Evolutionary conservation across 2,329 filamentous ascomycete genomes (phyloP), one percentile per base, ranked within the genome.

Genomic region (Penicillium sp.): DNA sequence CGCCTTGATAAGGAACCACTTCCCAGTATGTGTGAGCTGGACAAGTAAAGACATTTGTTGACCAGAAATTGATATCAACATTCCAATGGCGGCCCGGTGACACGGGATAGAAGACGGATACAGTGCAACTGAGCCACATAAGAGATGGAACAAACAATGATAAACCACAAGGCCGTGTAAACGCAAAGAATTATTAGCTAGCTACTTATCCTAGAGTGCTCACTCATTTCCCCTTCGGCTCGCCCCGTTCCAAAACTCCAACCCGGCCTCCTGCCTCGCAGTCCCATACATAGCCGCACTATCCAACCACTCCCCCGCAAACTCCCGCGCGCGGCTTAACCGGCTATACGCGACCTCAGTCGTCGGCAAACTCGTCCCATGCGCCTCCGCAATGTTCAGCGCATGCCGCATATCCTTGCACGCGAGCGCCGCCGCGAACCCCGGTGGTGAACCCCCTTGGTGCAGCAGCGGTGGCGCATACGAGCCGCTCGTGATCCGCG

Each of bases 381-480:
- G 7, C 7, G n/a, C 44, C 3, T 11, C 17, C 17, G 55, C 55
- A 49, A 57, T 57, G 2, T 9, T 11, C 26, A 57, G 2, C 48
- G 68, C 66, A 38, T 69, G 64, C 11, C 48, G 56, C 48, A 64
- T 64, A 49, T 68, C 66, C 50, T 61, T 61, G 9, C 45, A 50
- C 26, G 67, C 66, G 30, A 67, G 62, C 5, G 65, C 60, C 3
- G 63, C 63, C 15, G 58, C 50, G 59, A 69, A 68, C 3, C 65
- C 66, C 0, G 66, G 64, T n/a, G n/a, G n/a, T n/a, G n/a, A n/a
- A n/a, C n/a, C n/a, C 26, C 47, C 13, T 11, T 51, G 56, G 4
- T 63, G 64, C 11, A 63, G 23, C 0, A 61, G 55, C 5, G 67
- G 67, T 45, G 67, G n/a, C n/a, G n/a, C 67, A 60, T 69, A 69